phyloP scores from a whole-genome alignment of 768 basidiomycete genomes.

The Infundibulicybe gibba region DNA sequence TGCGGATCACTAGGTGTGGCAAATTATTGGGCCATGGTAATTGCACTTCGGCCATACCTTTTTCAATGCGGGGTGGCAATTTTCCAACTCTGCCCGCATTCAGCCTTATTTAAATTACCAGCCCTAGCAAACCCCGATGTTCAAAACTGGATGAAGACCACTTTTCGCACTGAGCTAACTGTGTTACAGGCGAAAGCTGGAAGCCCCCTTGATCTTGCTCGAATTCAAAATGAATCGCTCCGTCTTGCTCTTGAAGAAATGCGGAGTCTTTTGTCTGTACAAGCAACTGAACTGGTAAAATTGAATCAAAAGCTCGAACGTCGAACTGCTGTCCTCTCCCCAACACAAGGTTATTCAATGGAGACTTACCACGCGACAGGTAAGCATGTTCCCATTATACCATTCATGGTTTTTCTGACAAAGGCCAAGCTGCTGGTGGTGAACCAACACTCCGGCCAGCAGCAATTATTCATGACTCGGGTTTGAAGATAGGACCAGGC shows the following conservation, averaged over 20 bases:
- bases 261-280: neutral
- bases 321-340: slow-evolving; percentile 11
- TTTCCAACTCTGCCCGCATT: slow-evolving; percentile 5
- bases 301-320: slow-evolving; percentile 6
- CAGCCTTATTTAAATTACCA: slow-evolving; percentile 12
- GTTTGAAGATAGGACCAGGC: neutral
- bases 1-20: too few relatives aligned
- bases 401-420: neutral
- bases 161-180: slow-evolving; percentile 15
- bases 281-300: neutral
- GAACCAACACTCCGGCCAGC: neutral
- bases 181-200: slow-evolving; percentile 13
- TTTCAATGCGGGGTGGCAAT: slow-evolving; percentile 12
- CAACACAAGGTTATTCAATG: slow-evolving; percentile 9
- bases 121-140: slow-evolving; percentile 20
- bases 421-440: neutral
- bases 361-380: slow-evolving; percentile 3
- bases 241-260: slow-evolving; percentile 13
- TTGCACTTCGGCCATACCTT: slow-evolving; percentile 13
- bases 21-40: slow-evolving; percentile 17
- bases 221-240: slow-evolving; percentile 16
- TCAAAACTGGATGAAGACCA: slow-evolving; percentile 18
- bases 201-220: slow-evolving; percentile 11
- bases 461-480: neutral
- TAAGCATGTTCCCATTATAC: neutral